Evolutionary conservation across 441 rosid genomes (phyloP).

Genomic region (Sinapis alba): DNA sequence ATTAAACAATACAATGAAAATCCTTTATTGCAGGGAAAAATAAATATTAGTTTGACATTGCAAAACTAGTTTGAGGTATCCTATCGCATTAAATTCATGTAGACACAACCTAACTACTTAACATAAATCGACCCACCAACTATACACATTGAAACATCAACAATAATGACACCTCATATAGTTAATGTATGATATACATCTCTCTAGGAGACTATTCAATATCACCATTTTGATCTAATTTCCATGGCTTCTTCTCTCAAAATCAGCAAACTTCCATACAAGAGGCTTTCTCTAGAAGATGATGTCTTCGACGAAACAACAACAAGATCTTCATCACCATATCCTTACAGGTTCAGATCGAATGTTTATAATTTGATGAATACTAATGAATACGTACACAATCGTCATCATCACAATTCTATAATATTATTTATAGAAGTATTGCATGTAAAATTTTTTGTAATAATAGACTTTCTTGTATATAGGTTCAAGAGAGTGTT

Average conservation of each 20-base stretch:
- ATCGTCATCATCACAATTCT: conserved; percentile 4
- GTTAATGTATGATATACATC: not conserved
- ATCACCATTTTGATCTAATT: not conserved
- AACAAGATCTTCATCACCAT: conserved; percentile 22
- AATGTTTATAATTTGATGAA: not conserved
- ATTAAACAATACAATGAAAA: not conserved
- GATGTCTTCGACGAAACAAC: conserved; percentile 22
- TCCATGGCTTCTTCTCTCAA: conserved; percentile 39
- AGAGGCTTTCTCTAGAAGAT: conserved; percentile 35
- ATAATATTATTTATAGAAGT: conserved; percentile 12
- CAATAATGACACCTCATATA: conserved; percentile 31
- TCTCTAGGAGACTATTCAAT: not conserved
- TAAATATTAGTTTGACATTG: not conserved
- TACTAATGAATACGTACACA: not conserved
- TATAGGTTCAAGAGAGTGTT: conserved; percentile 47
- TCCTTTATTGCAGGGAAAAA: conserved; percentile 6
- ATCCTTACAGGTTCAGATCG: conserved; percentile 26
- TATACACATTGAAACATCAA: conserved; percentile 29
- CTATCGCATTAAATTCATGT: conserved; percentile 31
- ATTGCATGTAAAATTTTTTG: conserved; percentile 24
- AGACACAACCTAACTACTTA: conserved; percentile 29
- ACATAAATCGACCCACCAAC: conserved; percentile 37
- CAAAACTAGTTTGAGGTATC: not conserved
- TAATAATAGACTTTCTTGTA: conserved; percentile 8
- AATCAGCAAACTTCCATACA: conserved; percentile 32